These are phyloP conservation scores for Ramaria sp. DNA, from an alignment of 768 basidiomycete species.

Conservation along the genomic window DNA sequence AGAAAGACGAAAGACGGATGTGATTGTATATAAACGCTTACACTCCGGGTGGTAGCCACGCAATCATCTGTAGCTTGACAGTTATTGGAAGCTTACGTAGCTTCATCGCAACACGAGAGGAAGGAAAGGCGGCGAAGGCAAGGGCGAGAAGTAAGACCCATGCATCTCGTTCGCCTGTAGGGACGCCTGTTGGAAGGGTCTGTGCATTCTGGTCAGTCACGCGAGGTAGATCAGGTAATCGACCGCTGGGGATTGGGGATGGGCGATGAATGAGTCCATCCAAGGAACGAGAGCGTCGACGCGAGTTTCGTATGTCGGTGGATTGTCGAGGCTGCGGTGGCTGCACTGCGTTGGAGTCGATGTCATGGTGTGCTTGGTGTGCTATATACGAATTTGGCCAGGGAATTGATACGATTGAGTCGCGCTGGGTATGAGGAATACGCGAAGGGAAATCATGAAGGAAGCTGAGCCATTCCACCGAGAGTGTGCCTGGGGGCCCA, in stretches of 20 bases:
- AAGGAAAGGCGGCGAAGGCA: constrained; percentile 4
- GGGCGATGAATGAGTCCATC: not conserved
- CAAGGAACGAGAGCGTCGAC: not conserved
- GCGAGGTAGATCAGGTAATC: not conserved
- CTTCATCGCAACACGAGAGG: not conserved
- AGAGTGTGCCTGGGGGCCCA: not conserved
- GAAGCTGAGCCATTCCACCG: constrained; percentile 2
- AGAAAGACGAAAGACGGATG: not conserved
- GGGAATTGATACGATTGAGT: constrained; percentile 3
- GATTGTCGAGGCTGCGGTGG: not conserved
- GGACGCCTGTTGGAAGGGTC: not conserved
- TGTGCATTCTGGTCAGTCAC: not conserved
- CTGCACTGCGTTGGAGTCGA: not conserved
- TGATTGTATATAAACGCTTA: not conserved
- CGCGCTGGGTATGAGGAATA: not conserved
- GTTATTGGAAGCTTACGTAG: not conserved
- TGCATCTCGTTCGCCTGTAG: constrained; percentile 4
- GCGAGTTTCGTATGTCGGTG: not conserved
- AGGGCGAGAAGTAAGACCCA: constrained; percentile 7
- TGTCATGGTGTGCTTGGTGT: not conserved
- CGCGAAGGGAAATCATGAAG: constrained; percentile 8
- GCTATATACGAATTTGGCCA: not conserved
- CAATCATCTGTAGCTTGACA: constrained; percentile 6
- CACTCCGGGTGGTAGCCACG: constrained; percentile 7
- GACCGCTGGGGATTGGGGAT: not conserved